These are phyloP conservation scores for Tolypocladium ovalisporum DNA, from an alignment of 2,329 filamentous ascomycete genomes.

Conservation along the genomic window DNA sequence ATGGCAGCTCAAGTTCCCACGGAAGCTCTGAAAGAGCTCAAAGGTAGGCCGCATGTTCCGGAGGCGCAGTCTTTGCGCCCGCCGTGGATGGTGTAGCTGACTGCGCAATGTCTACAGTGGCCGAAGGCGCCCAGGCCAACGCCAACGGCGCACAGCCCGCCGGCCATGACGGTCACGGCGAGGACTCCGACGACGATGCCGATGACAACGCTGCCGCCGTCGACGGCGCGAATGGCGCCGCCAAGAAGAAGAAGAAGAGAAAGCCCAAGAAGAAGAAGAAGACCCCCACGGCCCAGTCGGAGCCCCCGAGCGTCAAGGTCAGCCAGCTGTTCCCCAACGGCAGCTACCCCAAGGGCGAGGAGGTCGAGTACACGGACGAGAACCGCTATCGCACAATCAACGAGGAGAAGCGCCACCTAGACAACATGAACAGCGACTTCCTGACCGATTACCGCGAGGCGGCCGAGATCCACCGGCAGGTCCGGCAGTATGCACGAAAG, in stretches of 20 bases:
- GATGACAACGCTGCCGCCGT: slow-evolving; percentile 25
- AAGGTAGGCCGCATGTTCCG: slow-evolving; percentile 18
- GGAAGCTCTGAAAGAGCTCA: slow-evolving; percentile 33
- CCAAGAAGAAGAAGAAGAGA: slow-evolving; percentile 54
- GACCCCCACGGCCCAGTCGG: slow-evolving; percentile 61
- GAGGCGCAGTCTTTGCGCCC: too few species aligned
- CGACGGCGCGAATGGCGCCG: slow-evolving; percentile 24
- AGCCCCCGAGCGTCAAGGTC: slow-evolving; percentile 61
- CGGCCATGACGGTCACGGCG: slow-evolving; percentile 31
- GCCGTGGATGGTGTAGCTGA: neutral
- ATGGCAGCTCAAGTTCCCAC: slow-evolving; percentile 32
- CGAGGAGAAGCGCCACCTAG: slow-evolving; percentile 75
- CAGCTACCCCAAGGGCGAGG: slow-evolving; percentile 65
- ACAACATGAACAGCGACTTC: slow-evolving; percentile 73
- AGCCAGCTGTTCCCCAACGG: slow-evolving; percentile 63
- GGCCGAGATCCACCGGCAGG: slow-evolving; percentile 82
- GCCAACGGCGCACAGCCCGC: slow-evolving; percentile 28
- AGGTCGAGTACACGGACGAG: slow-evolving; percentile 66
- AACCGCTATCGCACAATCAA: slow-evolving; percentile 68
- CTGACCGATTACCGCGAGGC: slow-evolving; percentile 71
- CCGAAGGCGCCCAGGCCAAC: slow-evolving; percentile 26
- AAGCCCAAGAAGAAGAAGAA: slow-evolving; percentile 81
- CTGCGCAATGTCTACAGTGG: slow-evolving; percentile 18
- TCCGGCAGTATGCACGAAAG: slow-evolving; percentile 72
- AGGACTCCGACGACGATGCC: slow-evolving; percentile 32